Evolutionary conservation across 768 basidiomycete species (phyloP).

Genomic region (Gymnopilus junonius): DNA sequence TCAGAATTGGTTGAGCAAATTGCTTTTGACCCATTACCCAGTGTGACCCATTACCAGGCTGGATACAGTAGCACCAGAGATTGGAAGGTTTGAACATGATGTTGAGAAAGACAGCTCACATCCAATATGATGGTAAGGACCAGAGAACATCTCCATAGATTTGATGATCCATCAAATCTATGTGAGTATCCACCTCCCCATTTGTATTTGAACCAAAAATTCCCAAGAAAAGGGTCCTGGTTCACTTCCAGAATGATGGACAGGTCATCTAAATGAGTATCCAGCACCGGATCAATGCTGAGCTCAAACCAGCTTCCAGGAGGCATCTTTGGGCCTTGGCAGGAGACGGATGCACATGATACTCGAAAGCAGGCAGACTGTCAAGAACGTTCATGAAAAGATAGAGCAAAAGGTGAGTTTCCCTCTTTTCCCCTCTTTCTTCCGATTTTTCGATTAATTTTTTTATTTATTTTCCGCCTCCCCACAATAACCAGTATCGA

Average conservation of each 20-base stretch:
- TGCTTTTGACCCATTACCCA: no score
- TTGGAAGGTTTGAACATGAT: neutral
- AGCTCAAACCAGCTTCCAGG: neutral
- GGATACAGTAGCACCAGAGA: neutral
- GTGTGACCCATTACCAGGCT: no score
- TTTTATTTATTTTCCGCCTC: constrained; percentile 12
- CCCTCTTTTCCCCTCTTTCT: constrained; percentile 4
- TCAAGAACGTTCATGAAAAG: neutral
- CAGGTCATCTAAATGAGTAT: neutral
- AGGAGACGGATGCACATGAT: no score
- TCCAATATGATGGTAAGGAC: neutral
- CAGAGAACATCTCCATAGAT: neutral
- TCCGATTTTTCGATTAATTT: constrained; percentile 16
- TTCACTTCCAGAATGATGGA: neutral
- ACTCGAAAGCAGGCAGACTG: no score
- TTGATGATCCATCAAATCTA: neutral
- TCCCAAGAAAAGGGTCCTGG: neutral
- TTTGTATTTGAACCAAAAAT: neutral
- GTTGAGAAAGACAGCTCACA: neutral
- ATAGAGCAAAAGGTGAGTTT: neutral
- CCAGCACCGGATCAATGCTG: neutral
- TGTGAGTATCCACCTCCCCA: neutral
- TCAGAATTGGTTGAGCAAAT: no score
- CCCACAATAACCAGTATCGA: constrained; percentile 14
- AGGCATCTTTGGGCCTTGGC: neutral